Conservation (phyloP, 768 basidiomycete species). For the Sporobolomyces phaffii region DNA sequence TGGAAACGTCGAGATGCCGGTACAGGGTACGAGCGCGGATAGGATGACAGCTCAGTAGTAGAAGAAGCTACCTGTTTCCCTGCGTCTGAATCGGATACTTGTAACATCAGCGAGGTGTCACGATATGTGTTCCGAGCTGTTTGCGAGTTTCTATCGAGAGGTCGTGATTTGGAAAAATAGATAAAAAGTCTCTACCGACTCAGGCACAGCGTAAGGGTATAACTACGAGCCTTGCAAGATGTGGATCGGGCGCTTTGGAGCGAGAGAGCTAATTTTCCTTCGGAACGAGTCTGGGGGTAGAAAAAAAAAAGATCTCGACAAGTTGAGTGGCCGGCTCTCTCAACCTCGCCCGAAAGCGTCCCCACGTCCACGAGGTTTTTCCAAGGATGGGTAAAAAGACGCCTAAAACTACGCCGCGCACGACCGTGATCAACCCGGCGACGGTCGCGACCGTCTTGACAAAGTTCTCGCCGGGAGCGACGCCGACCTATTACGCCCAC, state of each 20-base stretch:
- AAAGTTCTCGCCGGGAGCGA: conserved; percentile 18
- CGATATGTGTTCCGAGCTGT: too few species aligned
- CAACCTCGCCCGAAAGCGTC: neutral
- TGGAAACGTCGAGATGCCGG: conserved; percentile 22
- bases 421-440: conserved; percentile 32
- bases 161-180: too few species aligned
- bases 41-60: conserved; percentile 27
- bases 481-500: conserved; percentile 34
- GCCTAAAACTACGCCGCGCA: conserved; percentile 17
- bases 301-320: neutral
- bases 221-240: too few species aligned
- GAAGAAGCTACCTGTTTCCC: too few species aligned
- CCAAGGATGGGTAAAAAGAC: conserved; percentile 37
- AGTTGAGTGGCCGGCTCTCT: neutral
- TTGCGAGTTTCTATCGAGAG: too few species aligned
- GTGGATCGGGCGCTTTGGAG: neutral
- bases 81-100: too few species aligned
- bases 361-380: too few species aligned
- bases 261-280: neutral
- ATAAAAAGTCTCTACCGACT: too few species aligned
- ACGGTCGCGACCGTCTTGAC: conserved; percentile 20
- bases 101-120: too few species aligned
- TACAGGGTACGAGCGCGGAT: conserved; percentile 36
- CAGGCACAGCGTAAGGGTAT: too few species aligned
- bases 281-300: neutral